These are phyloP conservation scores for Diaporthe caulivora DNA, from an alignment of 2,329 filamentous ascomycete species.

Conservation along the genomic window DNA sequence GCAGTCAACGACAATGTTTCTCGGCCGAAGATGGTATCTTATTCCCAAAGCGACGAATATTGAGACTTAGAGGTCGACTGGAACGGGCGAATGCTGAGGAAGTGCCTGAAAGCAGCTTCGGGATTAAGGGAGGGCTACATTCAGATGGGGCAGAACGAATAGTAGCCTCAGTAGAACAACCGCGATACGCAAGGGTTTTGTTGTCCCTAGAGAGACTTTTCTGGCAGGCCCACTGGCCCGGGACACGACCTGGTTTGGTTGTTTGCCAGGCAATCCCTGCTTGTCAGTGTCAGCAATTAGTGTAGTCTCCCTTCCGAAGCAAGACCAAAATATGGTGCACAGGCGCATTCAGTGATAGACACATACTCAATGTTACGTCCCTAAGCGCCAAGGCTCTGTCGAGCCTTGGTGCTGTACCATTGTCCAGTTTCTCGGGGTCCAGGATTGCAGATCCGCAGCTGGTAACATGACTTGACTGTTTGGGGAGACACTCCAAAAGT, in stretches of 20 bases:
- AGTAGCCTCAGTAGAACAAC: not conserved
- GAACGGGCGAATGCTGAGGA: not conserved
- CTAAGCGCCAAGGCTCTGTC: not conserved
- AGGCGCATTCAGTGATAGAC: not conserved
- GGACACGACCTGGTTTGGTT: constrained; percentile 1
- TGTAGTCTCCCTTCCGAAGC: not conserved
- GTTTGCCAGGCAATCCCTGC: constrained; percentile 27
- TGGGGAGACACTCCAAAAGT: not conserved
- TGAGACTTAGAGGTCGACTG: not conserved
- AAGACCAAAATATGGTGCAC: not conserved
- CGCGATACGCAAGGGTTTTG: constrained; percentile 7
- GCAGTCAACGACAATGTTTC: not conserved
- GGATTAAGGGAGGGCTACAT: not conserved
- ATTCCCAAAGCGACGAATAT: not conserved
- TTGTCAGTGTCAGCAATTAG: not conserved
- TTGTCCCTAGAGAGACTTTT: constrained; percentile 14
- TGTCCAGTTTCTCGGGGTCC: not conserved
- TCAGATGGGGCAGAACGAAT: not conserved
- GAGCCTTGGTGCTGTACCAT: not conserved
- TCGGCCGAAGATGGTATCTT: not conserved
- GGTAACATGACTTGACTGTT: constrained; percentile 17
- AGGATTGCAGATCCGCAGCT: not conserved
- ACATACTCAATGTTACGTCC: not conserved
- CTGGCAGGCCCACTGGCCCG: constrained; percentile 16
- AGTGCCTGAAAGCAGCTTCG: not conserved